Base-by-base conservation (phyloP, 164 flowering plant genomes). In the Vitis rupestris region DNA sequence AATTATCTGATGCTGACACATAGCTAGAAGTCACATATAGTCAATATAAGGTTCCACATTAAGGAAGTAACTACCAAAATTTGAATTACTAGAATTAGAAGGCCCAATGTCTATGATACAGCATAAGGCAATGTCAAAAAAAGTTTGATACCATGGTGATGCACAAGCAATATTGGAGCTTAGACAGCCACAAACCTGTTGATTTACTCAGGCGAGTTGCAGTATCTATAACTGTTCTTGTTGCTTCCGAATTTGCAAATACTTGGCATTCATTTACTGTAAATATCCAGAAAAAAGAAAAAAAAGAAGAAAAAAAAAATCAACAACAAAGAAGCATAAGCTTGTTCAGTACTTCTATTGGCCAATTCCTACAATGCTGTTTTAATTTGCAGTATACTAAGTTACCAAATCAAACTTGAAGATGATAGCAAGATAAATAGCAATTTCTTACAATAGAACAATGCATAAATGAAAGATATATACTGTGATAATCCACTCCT, bases 151-250 rank as follows among this genome's bases (percentile, higher is more conserved):
- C 29, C 59, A 57, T 16, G 59, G 27, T 57, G 16, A 19, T 57
- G 11, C 9, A 57, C 16, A 57, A n/a, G 19, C 29, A 59, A 59
- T 14, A 23, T 59, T 59, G n/a, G 9, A 66, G 7, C 2, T 14
- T 27, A 54, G 59, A 59, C 11, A 1, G 13, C 9, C 13, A 61
- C 84, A 31, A 79, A 87, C 90, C 88, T 71, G 84, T 74, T 60
- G 84, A 75, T 82, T 69, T 78, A 44, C 87, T 86, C 17, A 91
- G 70, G 69, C 54, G 68, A 17, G 76, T 62, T 12, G 91, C 90
- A 74, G 85, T 69, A 10, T 87, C 92, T 19, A 77, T 27, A 58
- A 87, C 30, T 76, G 85, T 82, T 58, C 64, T 66, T 29, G 69
- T 70, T 27, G 73, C 66, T 61, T 87, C 89, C 3, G 68, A 51